phyloP scores from a whole-genome alignment of 148 eudicot genomes.

The Cornus controversa region DNA sequence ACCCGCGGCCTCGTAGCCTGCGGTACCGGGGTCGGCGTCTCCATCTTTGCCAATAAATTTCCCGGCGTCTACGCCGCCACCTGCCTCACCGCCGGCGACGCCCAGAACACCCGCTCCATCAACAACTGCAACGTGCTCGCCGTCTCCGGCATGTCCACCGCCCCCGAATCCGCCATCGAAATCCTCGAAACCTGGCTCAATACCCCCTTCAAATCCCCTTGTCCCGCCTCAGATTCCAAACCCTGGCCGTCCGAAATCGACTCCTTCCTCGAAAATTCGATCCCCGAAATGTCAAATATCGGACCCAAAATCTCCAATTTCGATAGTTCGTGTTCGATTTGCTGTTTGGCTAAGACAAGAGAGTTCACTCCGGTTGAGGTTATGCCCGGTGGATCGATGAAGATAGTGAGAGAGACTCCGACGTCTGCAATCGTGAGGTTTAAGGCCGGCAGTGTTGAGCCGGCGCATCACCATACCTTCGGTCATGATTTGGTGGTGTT shows the following conservation, averaged over 20 bases:
- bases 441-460: constrained; percentile 78
- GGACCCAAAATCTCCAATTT: constrained; percentile 14
- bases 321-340: constrained; percentile 42
- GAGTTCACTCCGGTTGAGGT: constrained; percentile 66
- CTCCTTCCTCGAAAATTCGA: constrained; percentile 53
- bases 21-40: constrained; percentile 82
- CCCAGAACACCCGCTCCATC: constrained; percentile 67
- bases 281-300: constrained; percentile 60
- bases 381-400: constrained; percentile 85
- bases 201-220: constrained; percentile 74
- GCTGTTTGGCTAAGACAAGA: constrained; percentile 48
- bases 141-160: constrained; percentile 61
- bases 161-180: constrained; percentile 49
- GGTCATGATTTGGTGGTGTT: constrained; percentile 85
- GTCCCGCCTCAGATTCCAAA: constrained; percentile 62
- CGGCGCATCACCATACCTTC: constrained; percentile 81
- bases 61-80: constrained; percentile 78
- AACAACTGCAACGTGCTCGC: constrained; percentile 84
- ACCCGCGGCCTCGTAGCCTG: constrained; percentile 69
- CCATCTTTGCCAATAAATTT: constrained; percentile 79
- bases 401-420: constrained; percentile 73
- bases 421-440: constrained; percentile 80
- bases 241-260: constrained; percentile 64
- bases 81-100: constrained; percentile 59
- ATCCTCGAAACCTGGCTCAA: constrained; percentile 60